These are phyloP conservation scores for Pseudopediastrum boryanum DNA, from an alignment of 139 green algal genomes.

Conservation along the genomic window DNA sequence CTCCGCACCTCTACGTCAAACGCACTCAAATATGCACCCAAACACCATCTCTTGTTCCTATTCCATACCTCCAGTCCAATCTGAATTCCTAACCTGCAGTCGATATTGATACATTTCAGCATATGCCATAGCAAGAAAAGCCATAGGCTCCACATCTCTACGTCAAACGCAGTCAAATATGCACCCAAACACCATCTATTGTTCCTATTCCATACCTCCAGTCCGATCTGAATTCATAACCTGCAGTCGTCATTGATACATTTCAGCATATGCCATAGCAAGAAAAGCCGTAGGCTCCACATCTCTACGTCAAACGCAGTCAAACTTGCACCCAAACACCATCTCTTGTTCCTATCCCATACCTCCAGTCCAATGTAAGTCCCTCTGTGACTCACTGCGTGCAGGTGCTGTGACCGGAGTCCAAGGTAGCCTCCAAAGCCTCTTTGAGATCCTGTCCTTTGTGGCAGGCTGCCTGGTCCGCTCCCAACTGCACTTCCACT, in stretches of 20 bases:
- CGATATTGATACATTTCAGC: no score
- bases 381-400: neutral
- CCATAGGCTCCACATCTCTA: neutral
- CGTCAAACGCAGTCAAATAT: neutral
- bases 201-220: neutral
- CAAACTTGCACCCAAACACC: neutral
- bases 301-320: neutral
- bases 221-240: neutral
- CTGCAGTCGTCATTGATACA: no score
- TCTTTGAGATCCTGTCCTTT: slow-evolving; percentile 71
- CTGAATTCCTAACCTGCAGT: neutral
- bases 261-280: neutral
- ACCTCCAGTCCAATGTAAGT: neutral
- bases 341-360: neutral
- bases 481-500: slow-evolving; percentile 50
- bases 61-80: neutral
- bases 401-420: slow-evolving; percentile 76
- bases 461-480: slow-evolving; percentile 44
- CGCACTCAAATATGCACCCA: neutral
- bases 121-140: no score
- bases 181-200: neutral
- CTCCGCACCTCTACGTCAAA: neutral
- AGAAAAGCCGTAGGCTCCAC: neutral
- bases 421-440: slow-evolving; percentile 75
- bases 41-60: neutral